Conservation (phyloP, 495 filamentous ascomycete genomes). For the Hapsidospora chrysogenum region DNA sequence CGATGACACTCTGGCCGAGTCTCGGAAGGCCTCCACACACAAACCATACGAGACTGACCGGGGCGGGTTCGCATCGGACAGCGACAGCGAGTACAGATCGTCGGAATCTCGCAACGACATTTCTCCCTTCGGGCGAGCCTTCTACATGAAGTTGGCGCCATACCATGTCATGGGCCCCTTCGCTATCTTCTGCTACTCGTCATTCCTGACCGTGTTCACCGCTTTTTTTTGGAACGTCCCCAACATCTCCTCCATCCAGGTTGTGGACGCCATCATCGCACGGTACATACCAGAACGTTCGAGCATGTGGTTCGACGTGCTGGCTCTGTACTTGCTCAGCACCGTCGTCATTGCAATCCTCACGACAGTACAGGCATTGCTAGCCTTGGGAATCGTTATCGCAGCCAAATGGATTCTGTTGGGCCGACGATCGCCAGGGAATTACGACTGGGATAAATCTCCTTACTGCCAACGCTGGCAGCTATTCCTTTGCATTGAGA, state of each 20-base stretch:
- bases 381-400: conserved; percentile 18
- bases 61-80: not conserved
- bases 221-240: conserved; percentile 23
- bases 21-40: not conserved
- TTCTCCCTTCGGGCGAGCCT: conserved; percentile 25
- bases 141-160: conserved; percentile 20
- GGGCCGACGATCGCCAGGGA: conserved; percentile 22
- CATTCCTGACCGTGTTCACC: conserved; percentile 13
- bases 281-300: not conserved
- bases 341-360: conserved; percentile 11
- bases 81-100: not conserved
- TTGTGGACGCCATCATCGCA: conserved; percentile 6
- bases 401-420: conserved; percentile 23
- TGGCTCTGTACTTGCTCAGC: conserved; percentile 10
- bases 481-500: conserved; percentile 23
- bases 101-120: conserved; percentile 4
- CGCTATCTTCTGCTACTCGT: conserved; percentile 23
- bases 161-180: conserved; percentile 21
- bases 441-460: conserved; percentile 26
- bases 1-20: conserved; percentile 1
- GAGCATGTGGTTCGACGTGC: not conserved
- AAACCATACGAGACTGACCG: not conserved
- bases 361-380: conserved; percentile 13
- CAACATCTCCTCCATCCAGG: conserved; percentile 6
- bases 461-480: conserved; percentile 21